phyloP scores from a whole-genome alignment of 148 eudicot species.

The Beta vulgaris region DNA sequence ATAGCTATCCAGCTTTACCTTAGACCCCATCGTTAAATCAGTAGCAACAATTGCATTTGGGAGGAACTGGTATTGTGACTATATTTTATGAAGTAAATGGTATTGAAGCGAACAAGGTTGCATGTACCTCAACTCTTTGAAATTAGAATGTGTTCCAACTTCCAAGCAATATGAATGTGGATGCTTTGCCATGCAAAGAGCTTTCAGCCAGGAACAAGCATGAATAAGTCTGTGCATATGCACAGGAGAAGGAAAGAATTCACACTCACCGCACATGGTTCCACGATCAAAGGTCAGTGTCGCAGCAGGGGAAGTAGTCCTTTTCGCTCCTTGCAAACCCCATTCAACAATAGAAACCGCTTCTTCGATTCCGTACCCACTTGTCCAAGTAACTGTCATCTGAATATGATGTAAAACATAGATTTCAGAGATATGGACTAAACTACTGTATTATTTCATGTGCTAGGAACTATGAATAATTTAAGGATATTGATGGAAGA shows the following conservation, averaged over 20 bases:
- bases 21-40: too few relatives aligned
- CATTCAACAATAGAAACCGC: constrained; percentile 71
- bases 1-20: background rate
- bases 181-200: background rate
- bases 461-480: too few relatives aligned
- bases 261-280: constrained; percentile 76
- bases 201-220: constrained; percentile 4
- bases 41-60: background rate
- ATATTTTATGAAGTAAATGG: background rate
- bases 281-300: constrained; percentile 66
- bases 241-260: background rate
- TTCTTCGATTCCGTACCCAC: constrained; percentile 63
- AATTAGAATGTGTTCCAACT: background rate
- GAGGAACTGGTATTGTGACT: background rate
- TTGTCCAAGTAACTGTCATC: constrained; percentile 93
- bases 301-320: constrained; percentile 52
- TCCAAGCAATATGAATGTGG: background rate
- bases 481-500: too few relatives aligned
- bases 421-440: background rate
- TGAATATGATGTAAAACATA: constrained; percentile 14
- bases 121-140: background rate
- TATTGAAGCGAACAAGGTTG: background rate
- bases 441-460: background rate
- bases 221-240: constrained; percentile 1
- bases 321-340: constrained; percentile 52